Evolutionary conservation across 2,329 filamentous ascomycete species (phyloP).

Genomic region (Aspergillus candidus): DNA sequence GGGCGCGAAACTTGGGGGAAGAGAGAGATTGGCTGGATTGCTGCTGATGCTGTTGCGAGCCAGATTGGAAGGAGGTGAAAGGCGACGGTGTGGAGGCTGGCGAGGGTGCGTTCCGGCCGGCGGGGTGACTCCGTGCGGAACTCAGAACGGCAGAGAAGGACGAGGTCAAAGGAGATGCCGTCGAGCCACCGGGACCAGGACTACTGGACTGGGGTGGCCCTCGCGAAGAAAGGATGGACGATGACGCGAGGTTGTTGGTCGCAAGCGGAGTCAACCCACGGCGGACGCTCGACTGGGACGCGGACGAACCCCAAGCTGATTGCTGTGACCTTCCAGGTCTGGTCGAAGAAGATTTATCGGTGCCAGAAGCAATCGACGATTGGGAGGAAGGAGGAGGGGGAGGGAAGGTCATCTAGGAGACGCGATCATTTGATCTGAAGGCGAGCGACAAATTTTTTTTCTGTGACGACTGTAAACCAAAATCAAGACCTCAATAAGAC

Average conservation of each 20-base stretch:
- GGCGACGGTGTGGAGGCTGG: constrained; percentile 50
- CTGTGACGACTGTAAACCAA: constrained; percentile 9
- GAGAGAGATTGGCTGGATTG: constrained; percentile 49
- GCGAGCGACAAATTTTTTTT: constrained; percentile 33
- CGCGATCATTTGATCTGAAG: constrained; percentile 46
- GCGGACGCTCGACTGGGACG: constrained; percentile 50
- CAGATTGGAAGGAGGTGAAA: constrained; percentile 50
- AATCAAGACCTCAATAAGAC: constrained; percentile 6
- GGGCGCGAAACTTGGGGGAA: constrained; percentile 51
- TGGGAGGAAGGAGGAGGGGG: constrained; percentile 47
- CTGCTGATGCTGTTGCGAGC: constrained; percentile 49
- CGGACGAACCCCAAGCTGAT: constrained; percentile 52
- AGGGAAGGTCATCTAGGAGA: constrained; percentile 54
- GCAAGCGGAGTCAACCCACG: constrained; percentile 55
- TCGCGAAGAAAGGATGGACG: constrained; percentile 37
- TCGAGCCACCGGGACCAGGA: constrained; percentile 43
- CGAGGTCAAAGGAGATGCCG: constrained; percentile 48
- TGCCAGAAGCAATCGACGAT: constrained; percentile 48
- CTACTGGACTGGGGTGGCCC: constrained; percentile 43
- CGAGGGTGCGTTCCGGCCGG: constrained; percentile 48
- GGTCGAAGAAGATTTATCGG: constrained; percentile 43
- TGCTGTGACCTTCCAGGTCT: constrained; percentile 44
- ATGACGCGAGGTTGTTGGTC: constrained; percentile 44
- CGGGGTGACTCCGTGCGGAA: constrained; percentile 45
- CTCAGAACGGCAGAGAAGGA: constrained; percentile 50